Percentiles rank a stretch among this genome's conserved stretches.
These are phyloP conservation scores for Teunomyces stri DNA, from an alignment of 805 yeast species.

Conservation along the genomic window DNA sequence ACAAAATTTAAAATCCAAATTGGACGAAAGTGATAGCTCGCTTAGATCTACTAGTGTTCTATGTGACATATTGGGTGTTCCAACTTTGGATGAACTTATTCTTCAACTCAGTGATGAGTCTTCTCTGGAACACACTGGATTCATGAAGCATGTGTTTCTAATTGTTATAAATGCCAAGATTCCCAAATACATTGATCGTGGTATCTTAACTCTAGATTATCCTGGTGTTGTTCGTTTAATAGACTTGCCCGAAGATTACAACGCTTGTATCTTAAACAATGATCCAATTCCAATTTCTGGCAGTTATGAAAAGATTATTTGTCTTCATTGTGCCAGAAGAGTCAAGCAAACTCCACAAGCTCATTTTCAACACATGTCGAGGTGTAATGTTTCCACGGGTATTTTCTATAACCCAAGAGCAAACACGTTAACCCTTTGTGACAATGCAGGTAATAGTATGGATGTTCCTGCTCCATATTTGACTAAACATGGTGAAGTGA, in stretches of 20 bases:
- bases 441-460: slow-evolving; percentile 22
- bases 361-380: slow-evolving; percentile 25
- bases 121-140: background rate
- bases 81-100: slow-evolving; percentile 20
- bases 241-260: slow-evolving; percentile 47
- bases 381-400: slow-evolving; percentile 17
- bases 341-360: slow-evolving; percentile 13
- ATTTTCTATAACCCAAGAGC: slow-evolving; percentile 18
- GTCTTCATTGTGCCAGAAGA: slow-evolving; percentile 35
- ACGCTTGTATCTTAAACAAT: slow-evolving; percentile 24
- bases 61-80: slow-evolving; percentile 22
- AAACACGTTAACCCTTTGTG: slow-evolving; percentile 24
- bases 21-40: slow-evolving; percentile 13
- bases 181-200: slow-evolving; percentile 20
- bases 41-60: slow-evolving; percentile 23
- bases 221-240: slow-evolving; percentile 56
- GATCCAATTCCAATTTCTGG: slow-evolving; percentile 13
- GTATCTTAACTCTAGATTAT: slow-evolving; percentile 38
- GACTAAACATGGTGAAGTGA: slow-evolving; percentile 74
- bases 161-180: slow-evolving; percentile 23
- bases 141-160: slow-evolving; percentile 23
- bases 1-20: slow-evolving; percentile 14
- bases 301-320: slow-evolving; percentile 23
- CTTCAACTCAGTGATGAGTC: slow-evolving; percentile 1
- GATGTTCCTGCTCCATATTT: slow-evolving; percentile 65